Evolutionary conservation across 176 grass and related monocot genomes (phyloP).

Genomic region (Eragrostis curvula): DNA sequence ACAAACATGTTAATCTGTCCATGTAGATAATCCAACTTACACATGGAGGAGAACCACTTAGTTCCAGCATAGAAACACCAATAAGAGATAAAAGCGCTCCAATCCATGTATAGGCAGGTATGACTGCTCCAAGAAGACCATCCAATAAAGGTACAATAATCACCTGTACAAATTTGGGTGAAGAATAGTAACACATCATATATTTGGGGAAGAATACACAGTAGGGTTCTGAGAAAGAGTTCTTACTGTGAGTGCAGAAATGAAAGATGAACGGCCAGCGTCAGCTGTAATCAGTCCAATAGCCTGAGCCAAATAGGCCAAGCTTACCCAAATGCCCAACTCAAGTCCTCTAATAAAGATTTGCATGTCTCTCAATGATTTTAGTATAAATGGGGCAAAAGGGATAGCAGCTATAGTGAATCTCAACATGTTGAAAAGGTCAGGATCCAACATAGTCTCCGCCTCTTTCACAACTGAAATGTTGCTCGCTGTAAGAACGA

Average conservation of each 20-base stretch:
- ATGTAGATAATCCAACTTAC: constrained; percentile 53
- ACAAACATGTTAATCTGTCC: constrained; percentile 35
- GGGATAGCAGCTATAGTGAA: constrained; percentile 59
- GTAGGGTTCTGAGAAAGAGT: constrained; percentile 16
- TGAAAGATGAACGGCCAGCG: constrained; percentile 58
- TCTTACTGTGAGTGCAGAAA: constrained; percentile 61
- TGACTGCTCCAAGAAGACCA: constrained; percentile 50
- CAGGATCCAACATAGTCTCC: constrained; percentile 52
- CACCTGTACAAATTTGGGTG: constrained; percentile 44
- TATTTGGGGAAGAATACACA: neutral
- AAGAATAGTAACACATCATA: constrained; percentile 34
- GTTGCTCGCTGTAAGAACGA: constrained; percentile 56
- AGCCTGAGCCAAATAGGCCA: constrained; percentile 63
- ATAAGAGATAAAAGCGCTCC: constrained; percentile 52
- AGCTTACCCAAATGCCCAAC: constrained; percentile 57
- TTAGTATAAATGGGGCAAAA: constrained; percentile 51
- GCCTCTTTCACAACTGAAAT: constrained; percentile 63
- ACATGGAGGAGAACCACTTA: constrained; percentile 61
- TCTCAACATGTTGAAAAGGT: constrained; percentile 61
- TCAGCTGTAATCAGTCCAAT: constrained; percentile 54
- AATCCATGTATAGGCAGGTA: constrained; percentile 58
- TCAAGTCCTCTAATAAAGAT: constrained; percentile 45
- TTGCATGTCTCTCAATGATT: constrained; percentile 47
- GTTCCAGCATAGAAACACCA: constrained; percentile 56
- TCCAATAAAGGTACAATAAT: constrained; percentile 66